These are phyloP conservation scores for Hanseniaspora meyeri DNA, from an alignment of 805 yeast species.

Conservation along the genomic window DNA sequence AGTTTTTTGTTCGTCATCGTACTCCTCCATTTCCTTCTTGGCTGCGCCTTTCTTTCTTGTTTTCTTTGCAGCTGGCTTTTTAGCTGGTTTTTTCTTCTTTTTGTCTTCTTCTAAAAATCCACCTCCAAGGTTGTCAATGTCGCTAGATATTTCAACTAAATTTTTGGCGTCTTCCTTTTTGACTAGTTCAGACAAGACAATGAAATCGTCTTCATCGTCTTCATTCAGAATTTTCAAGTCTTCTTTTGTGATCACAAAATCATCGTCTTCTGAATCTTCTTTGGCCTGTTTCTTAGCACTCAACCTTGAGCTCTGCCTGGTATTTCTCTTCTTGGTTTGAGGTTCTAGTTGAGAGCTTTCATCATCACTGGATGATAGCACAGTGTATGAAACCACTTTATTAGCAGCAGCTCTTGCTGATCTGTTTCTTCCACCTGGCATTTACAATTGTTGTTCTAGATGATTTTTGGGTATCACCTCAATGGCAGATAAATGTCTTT, in stretches of 20 bases:
- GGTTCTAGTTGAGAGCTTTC: not conserved
- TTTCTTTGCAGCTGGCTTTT: not conserved
- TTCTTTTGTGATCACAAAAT: slow-evolving; percentile 8
- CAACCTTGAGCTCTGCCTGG: not conserved
- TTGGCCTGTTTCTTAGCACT: not conserved
- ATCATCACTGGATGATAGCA: slow-evolving; percentile 1
- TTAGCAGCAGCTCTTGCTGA: slow-evolving; percentile 3
- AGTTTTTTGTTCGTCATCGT: not conserved
- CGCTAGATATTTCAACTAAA: not conserved
- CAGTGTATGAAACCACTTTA: not conserved
- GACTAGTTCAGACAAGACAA: not conserved
- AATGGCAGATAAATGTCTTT: no score
- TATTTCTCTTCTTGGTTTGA: slow-evolving; percentile 2
- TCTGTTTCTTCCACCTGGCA: not conserved
- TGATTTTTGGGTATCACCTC: not conserved
- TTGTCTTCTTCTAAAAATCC: slow-evolving; percentile 2
- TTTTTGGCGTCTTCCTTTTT: not conserved
- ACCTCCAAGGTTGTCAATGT: slow-evolving; percentile 5
- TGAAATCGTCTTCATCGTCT: not conserved
- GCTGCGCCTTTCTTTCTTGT: slow-evolving; percentile 3
- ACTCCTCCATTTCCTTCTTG: slow-evolving; percentile 8
- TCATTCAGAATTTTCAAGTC: slow-evolving; percentile 5
- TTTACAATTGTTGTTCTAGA: not conserved
- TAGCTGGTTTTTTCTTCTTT: not conserved
- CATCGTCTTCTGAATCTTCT: slow-evolving; percentile 2